phyloP scores from a whole-genome alignment of 2,329 filamentous ascomycete genomes.

The Cytospora chrysosperma region DNA sequence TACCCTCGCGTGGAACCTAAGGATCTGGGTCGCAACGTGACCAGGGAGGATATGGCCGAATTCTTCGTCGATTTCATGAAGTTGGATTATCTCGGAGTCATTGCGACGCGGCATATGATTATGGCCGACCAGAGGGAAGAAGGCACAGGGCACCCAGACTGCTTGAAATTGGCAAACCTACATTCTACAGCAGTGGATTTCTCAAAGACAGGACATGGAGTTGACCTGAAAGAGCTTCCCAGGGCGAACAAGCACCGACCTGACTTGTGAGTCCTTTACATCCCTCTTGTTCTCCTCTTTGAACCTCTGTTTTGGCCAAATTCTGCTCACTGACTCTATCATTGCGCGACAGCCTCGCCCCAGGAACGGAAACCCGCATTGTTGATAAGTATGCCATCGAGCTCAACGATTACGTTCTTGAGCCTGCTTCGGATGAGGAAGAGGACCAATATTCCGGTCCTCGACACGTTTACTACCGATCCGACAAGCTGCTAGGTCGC shows the following conservation, averaged over 20 bases:
- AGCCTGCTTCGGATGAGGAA: slow-evolving; percentile 38
- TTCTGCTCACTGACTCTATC: slow-evolving; percentile 8
- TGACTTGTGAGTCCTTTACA: slow-evolving; percentile 49
- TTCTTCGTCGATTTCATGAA: slow-evolving; percentile 82
- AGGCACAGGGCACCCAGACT: slow-evolving; percentile 55
- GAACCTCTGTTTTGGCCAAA: no score
- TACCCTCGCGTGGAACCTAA: slow-evolving; percentile 60
- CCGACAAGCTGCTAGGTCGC: slow-evolving; percentile 65
- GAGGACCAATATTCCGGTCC: slow-evolving; percentile 46
- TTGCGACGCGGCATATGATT: slow-evolving; percentile 63
- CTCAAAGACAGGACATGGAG: slow-evolving; percentile 69
- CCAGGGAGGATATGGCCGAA: slow-evolving; percentile 65
- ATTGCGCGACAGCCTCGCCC: slow-evolving; percentile 40
- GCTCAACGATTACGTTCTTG: slow-evolving; percentile 35
- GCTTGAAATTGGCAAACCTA: slow-evolving; percentile 57
- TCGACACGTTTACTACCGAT: slow-evolving; percentile 60
- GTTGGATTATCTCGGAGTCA: slow-evolving; percentile 63
- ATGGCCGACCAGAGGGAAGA: slow-evolving; percentile 55
- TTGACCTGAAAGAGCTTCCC: slow-evolving; percentile 46
- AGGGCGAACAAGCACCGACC: slow-evolving; percentile 42
- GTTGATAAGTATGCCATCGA: slow-evolving; percentile 45
- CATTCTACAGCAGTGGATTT: slow-evolving; percentile 74
- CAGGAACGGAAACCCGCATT: slow-evolving; percentile 44
- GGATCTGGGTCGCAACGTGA: slow-evolving; percentile 61
- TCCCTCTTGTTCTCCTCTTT: not conserved